A percentile compares a stretch with the other conserved stretches of the same genome.
phyloP scores from a whole-genome alignment of 2,329 filamentous ascomycete species.

The Aspergillus udagawae region DNA sequence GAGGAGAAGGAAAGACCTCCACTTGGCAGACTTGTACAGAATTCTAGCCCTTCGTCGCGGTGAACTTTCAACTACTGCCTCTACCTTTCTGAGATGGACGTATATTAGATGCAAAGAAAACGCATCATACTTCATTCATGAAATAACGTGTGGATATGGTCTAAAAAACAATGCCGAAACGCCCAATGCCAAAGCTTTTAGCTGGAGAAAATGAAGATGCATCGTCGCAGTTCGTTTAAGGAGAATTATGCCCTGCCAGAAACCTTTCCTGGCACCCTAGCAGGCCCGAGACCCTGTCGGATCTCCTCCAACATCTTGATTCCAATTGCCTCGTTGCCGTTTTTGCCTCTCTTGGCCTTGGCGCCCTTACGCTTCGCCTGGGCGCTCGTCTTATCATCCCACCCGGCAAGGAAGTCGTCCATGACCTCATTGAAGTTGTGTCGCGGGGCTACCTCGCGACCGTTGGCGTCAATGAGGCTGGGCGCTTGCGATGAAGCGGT shows the following conservation, averaged over 20 bases:
- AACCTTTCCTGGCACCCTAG: slow-evolving; percentile 50
- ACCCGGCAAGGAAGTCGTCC: slow-evolving; percentile 81
- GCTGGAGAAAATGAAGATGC: slow-evolving; percentile 2
- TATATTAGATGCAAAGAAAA: neutral
- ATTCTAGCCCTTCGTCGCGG: neutral
- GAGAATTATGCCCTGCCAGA: slow-evolving; percentile 28
- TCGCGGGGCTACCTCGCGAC: slow-evolving; percentile 55
- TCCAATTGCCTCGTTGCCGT: slow-evolving; percentile 74
- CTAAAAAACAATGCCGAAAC: neutral
- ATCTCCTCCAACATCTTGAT: slow-evolving; percentile 90
- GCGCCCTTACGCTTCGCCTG: slow-evolving; percentile 42
- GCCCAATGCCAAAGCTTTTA: slow-evolving; percentile 9
- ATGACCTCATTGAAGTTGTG: slow-evolving; percentile 84
- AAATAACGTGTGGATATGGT: neutral
- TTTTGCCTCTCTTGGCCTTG: slow-evolving; percentile 64
- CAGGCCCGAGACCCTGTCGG: slow-evolving; percentile 71
- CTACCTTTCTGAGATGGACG: neutral
- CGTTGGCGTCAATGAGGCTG: slow-evolving; percentile 43
- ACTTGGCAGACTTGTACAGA: neutral
- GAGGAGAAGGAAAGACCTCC: neutral
- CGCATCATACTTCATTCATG: neutral
- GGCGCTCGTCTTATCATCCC: slow-evolving; percentile 41
- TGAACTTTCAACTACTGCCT: neutral
- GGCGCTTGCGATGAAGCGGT: slow-evolving; percentile 56
- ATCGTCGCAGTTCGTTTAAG: slow-evolving; percentile 15